Percentiles rank a stretch among this genome's conserved stretches.
Evolutionary conservation across 305 asterid species (phyloP).

Genomic region (Fraxinus latifolia): DNA sequence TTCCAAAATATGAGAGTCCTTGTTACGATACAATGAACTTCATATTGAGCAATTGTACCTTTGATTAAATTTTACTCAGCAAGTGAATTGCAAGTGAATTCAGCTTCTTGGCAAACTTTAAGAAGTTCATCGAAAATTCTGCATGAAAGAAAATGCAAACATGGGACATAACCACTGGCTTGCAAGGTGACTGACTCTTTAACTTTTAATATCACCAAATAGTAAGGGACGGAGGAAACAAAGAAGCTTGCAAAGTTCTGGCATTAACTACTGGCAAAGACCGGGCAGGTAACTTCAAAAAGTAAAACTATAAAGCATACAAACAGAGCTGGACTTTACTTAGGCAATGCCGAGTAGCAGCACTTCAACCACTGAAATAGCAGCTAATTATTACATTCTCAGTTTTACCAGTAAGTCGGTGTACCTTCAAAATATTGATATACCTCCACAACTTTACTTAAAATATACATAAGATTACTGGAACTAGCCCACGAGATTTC

Average conservation of each 20-base stretch:
- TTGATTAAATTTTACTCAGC: slow-evolving; percentile 30
- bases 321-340: background rate
- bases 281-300: background rate
- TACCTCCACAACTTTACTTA: background rate
- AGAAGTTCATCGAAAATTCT: slow-evolving; percentile 54
- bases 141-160: slow-evolving; percentile 45
- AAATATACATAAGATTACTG: background rate
- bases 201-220: background rate
- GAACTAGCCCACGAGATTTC: background rate
- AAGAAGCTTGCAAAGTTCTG: background rate
- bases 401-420: background rate
- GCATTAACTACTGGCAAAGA: background rate
- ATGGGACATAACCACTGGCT: slow-evolving; percentile 24
- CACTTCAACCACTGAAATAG: background rate
- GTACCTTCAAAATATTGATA: background rate
- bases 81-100: slow-evolving; percentile 55
- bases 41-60: slow-evolving; percentile 41
- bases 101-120: slow-evolving; percentile 60
- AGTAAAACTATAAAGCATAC: background rate
- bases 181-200: background rate
- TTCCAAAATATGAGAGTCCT: slow-evolving; percentile 19
- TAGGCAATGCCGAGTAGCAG: background rate
- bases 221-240: background rate
- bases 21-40: slow-evolving; percentile 24
- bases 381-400: background rate